Conservation (phyloP, 2,329 filamentous ascomycete species). For the Aspergillus felis region DNA sequence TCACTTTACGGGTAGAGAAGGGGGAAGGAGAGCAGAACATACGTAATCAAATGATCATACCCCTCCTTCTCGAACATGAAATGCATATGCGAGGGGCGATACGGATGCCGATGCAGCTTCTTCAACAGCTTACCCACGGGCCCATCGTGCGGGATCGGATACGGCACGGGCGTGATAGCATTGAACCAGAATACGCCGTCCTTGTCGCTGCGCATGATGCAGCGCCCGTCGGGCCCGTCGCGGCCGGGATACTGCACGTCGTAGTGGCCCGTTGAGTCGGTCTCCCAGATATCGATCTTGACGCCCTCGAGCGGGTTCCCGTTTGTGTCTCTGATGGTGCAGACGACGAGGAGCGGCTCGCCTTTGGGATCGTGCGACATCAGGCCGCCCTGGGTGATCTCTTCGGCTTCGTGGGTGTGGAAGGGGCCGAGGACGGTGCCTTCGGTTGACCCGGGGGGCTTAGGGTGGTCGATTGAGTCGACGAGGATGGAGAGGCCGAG, state of each 20-base stretch:
- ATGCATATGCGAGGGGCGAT: conserved; percentile 74
- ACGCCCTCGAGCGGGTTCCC: conserved; percentile 62
- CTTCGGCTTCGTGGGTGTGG: conserved; percentile 72
- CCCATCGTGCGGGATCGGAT: conserved; percentile 79
- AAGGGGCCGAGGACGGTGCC: conserved; percentile 79
- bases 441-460: conserved; percentile 65
- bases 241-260: conserved; percentile 72
- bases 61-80: conserved; percentile 83
- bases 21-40: conserved; percentile 35
- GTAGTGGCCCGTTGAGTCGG: conserved; percentile 74
- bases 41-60: conserved; percentile 80
- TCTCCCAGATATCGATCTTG: conserved; percentile 82
- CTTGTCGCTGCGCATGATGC: conserved; percentile 64
- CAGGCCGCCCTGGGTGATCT: conserved; percentile 49
- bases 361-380: conserved; percentile 69
- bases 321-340: conserved; percentile 62
- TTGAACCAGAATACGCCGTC: conserved; percentile 80
- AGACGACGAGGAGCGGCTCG: conserved; percentile 68
- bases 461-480: conserved; percentile 80
- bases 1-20: background rate
- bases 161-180: conserved; percentile 78
- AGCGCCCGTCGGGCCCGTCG: conserved; percentile 65
- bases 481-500: conserved; percentile 76
- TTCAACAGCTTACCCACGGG: conserved; percentile 71
- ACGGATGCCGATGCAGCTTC: conserved; percentile 68